Conservation (phyloP, 345 rosid species). For the Dovyalis caffra region DNA sequence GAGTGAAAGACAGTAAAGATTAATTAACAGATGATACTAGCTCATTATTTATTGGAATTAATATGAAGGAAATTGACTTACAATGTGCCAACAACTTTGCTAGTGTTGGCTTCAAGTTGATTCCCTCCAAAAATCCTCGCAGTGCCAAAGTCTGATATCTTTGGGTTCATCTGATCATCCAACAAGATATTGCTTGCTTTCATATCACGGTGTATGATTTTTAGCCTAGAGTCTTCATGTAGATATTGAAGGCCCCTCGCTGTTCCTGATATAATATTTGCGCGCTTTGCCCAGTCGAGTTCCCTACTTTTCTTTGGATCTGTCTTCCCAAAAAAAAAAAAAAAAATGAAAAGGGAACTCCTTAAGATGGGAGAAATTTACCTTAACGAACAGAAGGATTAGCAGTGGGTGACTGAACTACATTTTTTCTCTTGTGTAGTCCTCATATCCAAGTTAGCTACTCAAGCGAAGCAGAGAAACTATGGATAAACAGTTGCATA, state of each 20-base stretch:
- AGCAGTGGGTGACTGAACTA: too few relatives aligned
- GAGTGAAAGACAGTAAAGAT: background rate
- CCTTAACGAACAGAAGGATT: too few relatives aligned
- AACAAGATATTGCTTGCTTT: constrained; percentile 49
- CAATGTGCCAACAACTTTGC: constrained; percentile 56
- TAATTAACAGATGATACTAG: too few relatives aligned
- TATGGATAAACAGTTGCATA: too few relatives aligned
- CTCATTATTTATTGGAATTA: background rate
- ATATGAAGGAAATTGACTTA: constrained; percentile 23
- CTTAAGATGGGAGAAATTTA: background rate
- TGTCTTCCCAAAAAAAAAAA: constrained; percentile 21
- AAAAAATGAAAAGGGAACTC: background rate
- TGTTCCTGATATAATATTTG: constrained; percentile 36
- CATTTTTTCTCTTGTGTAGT: too few relatives aligned
- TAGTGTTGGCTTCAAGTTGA: constrained; percentile 46
- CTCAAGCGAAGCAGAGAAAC: too few relatives aligned
- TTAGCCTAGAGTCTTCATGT: constrained; percentile 56
- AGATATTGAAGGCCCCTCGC: constrained; percentile 51
- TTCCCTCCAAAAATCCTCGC: constrained; percentile 53
- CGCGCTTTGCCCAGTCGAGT: constrained; percentile 42
- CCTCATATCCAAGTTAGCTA: too few relatives aligned
- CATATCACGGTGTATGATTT: constrained; percentile 47
- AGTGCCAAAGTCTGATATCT: constrained; percentile 58
- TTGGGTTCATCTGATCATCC: constrained; percentile 50
- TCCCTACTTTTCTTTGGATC: constrained; percentile 33